Evolutionary conservation across 2,329 filamentous ascomycete species (phyloP).

Genomic region (Penicillium sp.): DNA sequence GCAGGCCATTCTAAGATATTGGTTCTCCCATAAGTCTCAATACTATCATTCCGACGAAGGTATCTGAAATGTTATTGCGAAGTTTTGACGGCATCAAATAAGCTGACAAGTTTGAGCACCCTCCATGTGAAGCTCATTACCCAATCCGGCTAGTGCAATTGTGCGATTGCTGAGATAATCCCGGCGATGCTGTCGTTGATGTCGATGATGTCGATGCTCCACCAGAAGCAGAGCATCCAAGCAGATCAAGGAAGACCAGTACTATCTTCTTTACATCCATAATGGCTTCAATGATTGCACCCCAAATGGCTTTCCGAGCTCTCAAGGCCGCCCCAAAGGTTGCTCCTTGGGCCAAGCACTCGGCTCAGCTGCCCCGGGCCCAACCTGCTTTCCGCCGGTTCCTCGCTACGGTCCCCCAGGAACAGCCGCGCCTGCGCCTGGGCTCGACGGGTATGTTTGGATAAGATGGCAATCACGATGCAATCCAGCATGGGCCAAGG

Average conservation of each 20-base stretch:
- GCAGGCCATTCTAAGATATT: no score
- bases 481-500: background rate
- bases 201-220: slow-evolving; percentile 6
- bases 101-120: background rate
- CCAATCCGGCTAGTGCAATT: slow-evolving; percentile 10
- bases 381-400: slow-evolving; percentile 34
- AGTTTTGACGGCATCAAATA: no score
- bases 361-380: slow-evolving; percentile 23
- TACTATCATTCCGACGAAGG: no score
- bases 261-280: background rate
- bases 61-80: no score
- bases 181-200: background rate
- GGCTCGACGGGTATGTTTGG: slow-evolving; percentile 34
- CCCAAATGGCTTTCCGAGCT: slow-evolving; percentile 30
- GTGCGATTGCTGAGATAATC: slow-evolving; percentile 17
- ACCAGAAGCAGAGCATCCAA: background rate
- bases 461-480: background rate
- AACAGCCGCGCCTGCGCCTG: slow-evolving; percentile 38
- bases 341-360: slow-evolving; percentile 20
- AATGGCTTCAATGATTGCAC: slow-evolving; percentile 32
- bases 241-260: background rate
- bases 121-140: slow-evolving; percentile 6
- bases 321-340: slow-evolving; percentile 27
- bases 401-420: slow-evolving; percentile 28
- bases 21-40: no score